phyloP scores from a whole-genome alignment of 805 yeast species.

The Myxozyma lipomycoides region DNA sequence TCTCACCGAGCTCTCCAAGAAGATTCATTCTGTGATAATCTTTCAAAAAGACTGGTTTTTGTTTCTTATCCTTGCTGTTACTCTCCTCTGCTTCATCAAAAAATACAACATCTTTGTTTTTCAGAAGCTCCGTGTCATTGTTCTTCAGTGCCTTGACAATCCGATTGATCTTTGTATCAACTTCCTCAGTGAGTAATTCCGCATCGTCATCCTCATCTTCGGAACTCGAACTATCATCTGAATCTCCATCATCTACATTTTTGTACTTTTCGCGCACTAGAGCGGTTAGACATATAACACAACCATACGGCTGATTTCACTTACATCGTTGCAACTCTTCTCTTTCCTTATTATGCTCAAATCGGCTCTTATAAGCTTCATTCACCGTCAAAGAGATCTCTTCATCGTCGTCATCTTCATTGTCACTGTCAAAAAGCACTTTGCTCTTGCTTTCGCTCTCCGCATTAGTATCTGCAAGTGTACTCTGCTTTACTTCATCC shows the following conservation, averaged over 20 bases:
- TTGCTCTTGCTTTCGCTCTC: not conserved
- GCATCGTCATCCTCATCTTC: slow-evolving; percentile 93
- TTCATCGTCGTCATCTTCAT: slow-evolving; percentile 28
- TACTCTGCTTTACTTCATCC: not conserved
- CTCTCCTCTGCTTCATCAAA: slow-evolving; percentile 46
- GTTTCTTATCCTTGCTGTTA: slow-evolving; percentile 41
- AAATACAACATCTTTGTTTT: slow-evolving; percentile 67
- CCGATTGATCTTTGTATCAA: slow-evolving; percentile 70
- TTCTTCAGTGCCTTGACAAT: slow-evolving; percentile 67
- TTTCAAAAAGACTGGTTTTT: slow-evolving; percentile 80
- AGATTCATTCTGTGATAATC: slow-evolving; percentile 88
- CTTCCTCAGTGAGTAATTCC: slow-evolving; percentile 77
- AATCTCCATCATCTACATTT: slow-evolving; percentile 33
- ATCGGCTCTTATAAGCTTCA: slow-evolving; percentile 33
- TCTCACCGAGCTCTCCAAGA: slow-evolving; percentile 59
- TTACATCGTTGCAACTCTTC: slow-evolving; percentile 32
- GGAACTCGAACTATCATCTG: slow-evolving; percentile 35
- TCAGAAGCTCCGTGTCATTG: slow-evolving; percentile 57
- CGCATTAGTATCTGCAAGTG: not conserved
- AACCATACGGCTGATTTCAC: not conserved
- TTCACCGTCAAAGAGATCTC: slow-evolving; percentile 24
- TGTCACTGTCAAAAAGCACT: slow-evolving; percentile 7
- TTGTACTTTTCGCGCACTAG: slow-evolving; percentile 32
- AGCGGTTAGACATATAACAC: not conserved
- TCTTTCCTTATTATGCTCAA: slow-evolving; percentile 36